Evolutionary conservation across 306 rosid genomes (phyloP).

Genomic region (Luffa aegyptiaca): DNA sequence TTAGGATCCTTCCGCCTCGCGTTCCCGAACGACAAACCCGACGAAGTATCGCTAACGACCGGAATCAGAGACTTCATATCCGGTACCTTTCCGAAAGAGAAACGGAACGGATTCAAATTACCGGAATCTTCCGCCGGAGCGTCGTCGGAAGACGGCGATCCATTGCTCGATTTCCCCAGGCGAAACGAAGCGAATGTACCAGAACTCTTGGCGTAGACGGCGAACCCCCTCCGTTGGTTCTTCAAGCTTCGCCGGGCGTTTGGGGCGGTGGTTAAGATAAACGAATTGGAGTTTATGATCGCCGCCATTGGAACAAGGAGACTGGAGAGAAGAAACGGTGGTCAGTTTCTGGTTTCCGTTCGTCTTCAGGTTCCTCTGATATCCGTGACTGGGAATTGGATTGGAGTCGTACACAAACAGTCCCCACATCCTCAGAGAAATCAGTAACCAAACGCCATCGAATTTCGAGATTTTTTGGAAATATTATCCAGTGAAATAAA

Average conservation of each 20-base stretch:
- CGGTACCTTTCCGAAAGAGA: slow-evolving; percentile 56
- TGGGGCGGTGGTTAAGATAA: slow-evolving; percentile 39
- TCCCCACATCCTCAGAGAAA: not conserved
- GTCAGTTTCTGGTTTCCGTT: not conserved
- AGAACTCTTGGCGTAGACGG: slow-evolving; percentile 37
- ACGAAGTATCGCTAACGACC: slow-evolving; percentile 26
- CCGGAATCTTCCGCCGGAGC: slow-evolving; percentile 18
- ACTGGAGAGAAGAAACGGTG: slow-evolving; percentile 8
- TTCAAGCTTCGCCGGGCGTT: slow-evolving; percentile 25
- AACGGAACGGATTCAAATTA: slow-evolving; percentile 44
- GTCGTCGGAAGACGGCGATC: slow-evolving; percentile 24
- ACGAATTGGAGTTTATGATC: slow-evolving; percentile 57
- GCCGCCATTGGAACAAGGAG: slow-evolving; percentile 46
- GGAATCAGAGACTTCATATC: slow-evolving; percentile 70
- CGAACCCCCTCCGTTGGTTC: slow-evolving; percentile 22
- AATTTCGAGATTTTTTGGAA: slow-evolving; percentile 32
- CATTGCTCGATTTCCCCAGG: slow-evolving; percentile 38
- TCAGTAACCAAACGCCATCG: slow-evolving; percentile 7
- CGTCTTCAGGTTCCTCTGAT: slow-evolving; percentile 2
- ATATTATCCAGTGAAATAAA: slow-evolving; percentile 19
- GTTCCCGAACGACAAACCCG: slow-evolving; percentile 56
- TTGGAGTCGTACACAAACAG: not conserved
- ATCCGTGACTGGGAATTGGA: not conserved
- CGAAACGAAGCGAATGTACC: slow-evolving; percentile 49
- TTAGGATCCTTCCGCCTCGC: slow-evolving; percentile 64